phyloP scores from a whole-genome alignment of 176 grass and related monocot species.

The Ananas comosus region DNA sequence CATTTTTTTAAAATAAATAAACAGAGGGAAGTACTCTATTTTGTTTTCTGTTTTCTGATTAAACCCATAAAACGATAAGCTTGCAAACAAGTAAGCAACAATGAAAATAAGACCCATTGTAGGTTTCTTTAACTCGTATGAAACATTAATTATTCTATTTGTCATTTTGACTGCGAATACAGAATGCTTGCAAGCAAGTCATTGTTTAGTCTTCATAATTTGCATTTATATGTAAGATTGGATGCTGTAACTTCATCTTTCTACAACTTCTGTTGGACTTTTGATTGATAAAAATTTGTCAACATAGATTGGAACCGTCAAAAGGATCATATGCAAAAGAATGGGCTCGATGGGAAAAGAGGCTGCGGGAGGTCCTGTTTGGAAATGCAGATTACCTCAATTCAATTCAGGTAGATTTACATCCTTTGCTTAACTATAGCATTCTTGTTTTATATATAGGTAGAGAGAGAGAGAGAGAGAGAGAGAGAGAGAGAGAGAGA shows the following conservation, averaged over 20 bases:
- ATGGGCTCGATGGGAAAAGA: conserved; percentile 83
- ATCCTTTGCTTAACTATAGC: conserved; percentile 12
- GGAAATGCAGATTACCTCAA: conserved; percentile 68
- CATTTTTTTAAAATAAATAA: no score
- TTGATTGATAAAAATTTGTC: conserved; percentile 20
- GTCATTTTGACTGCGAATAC: no score
- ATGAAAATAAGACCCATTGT: no score
- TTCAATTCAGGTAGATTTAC: conserved; percentile 71
- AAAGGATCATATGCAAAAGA: conserved; percentile 91
- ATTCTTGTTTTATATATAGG: neutral
- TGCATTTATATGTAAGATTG: no score
- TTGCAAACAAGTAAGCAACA: no score
- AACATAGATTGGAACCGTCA: conserved; percentile 66
- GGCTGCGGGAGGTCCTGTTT: conserved; percentile 42
- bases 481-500: neutral
- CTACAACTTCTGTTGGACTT: neutral
- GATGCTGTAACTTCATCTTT: neutral
- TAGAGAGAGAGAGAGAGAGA: neutral
- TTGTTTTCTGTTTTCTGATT: no score
- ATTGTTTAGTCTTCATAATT: no score
- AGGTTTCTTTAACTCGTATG: no score
- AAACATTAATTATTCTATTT: no score
- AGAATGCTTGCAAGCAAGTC: no score
- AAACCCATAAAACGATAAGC: no score
- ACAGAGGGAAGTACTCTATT: no score